Evolutionary conservation across 768 basidiomycete genomes (phyloP).

Genomic region (Amanita jacksonii): DNA sequence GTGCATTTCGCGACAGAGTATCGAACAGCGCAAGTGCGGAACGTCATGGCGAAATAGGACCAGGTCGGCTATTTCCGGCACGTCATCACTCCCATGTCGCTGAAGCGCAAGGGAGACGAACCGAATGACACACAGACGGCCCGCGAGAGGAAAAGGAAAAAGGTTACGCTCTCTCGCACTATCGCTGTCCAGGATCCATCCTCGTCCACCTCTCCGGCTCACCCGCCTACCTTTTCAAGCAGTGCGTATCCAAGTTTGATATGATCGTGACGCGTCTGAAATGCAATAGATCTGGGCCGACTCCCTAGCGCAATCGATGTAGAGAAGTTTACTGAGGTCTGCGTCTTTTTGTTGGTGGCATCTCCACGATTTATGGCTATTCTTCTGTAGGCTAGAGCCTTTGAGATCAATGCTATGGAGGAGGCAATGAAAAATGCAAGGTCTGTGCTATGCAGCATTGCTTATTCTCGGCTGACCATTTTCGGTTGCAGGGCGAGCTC

Average conservation of each 20-base stretch:
- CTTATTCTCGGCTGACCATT: background rate
- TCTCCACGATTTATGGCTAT: slow-evolving; percentile 3
- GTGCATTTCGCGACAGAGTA: slow-evolving; percentile 10
- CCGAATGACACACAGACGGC: slow-evolving; percentile 24
- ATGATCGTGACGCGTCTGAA: background rate
- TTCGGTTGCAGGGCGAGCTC: slow-evolving; percentile 42
- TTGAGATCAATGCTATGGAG: slow-evolving; percentile 90
- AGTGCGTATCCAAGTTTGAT: background rate
- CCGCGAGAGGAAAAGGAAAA: slow-evolving; percentile 63
- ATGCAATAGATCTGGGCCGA: slow-evolving; percentile 38
- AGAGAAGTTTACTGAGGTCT: slow-evolving; percentile 80
- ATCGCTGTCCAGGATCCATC: slow-evolving; percentile 53
- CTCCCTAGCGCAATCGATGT: slow-evolving; percentile 75
- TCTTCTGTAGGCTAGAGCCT: slow-evolving; percentile 64
- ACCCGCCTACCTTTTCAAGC: background rate
- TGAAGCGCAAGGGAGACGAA: slow-evolving; percentile 29
- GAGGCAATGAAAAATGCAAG: slow-evolving; percentile 73
- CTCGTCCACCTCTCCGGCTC: background rate
- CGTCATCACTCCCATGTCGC: slow-evolving; percentile 16
- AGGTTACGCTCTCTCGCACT: slow-evolving; percentile 50
- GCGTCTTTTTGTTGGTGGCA: slow-evolving; percentile 7
- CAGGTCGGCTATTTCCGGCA: slow-evolving; percentile 4
- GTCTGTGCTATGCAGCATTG: slow-evolving; percentile 24
- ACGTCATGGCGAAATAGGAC: slow-evolving; percentile 25
- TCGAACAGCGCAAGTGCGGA: slow-evolving; percentile 21